Evolutionary conservation across 2,329 filamentous ascomycete genomes (phyloP), one percentile per base, ranked within the genome.

Genomic region (Penicillium paneum): DNA sequence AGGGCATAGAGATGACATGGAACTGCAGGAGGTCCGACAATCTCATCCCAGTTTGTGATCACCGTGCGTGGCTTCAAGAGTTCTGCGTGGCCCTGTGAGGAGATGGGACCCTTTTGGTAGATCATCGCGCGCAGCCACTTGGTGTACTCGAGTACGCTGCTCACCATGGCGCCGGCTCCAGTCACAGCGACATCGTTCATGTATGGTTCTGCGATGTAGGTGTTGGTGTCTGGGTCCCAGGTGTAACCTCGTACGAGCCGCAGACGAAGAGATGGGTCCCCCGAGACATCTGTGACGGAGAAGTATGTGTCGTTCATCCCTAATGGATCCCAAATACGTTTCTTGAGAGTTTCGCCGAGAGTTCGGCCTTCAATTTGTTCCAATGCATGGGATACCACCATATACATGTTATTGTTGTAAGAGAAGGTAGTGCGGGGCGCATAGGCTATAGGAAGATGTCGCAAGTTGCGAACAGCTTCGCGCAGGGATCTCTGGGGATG

Each of bases 381-480:
- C 5, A 66, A 38, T 10, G 56, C 47, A 55, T 66, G 51, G 10
- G 63, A 58, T 1, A 65, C 50, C 3, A 50, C 54, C 39, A 66
- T 60, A 38, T 61, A 67, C 64, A 66, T 66, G 21, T 64, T 54
- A 13, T 67, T 67, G 17, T 54, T 60, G 53, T 67, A 67, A 8
- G 58, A 46, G 19, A 59, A 67, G 0, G 47, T 57, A 15, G 60
- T 61, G 12, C 65, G 58, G 3, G 61, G 61, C 2, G 56, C 32
- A 19, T 56, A 55, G 1, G 63, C 56, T 2, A 68, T 51, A 3
- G 63, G 55, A 5, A 66, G 32, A 38, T 64, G 46, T 19, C 64
- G 55, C 3, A 65, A 38, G 1, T 55, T 57, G 10, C 64, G 63
- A 8, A 65, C 63, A 8, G 50, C 54, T 2, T 65, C 64, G 13